Evolutionary conservation across 148 eudicot species (phyloP).

Genomic region (Euryodendron excelsum): DNA sequence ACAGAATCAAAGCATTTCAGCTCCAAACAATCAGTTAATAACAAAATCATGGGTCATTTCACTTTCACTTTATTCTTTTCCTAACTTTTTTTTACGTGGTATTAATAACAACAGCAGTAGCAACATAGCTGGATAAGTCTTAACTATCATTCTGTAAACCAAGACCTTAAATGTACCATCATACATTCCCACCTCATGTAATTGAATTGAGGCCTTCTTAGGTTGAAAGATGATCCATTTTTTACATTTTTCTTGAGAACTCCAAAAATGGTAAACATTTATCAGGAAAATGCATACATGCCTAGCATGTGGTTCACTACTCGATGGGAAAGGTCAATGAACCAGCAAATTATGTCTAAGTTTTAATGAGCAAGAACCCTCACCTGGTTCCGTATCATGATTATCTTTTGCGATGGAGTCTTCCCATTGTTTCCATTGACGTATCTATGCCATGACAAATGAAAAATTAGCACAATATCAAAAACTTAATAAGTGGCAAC

Average conservation of each 20-base stretch:
- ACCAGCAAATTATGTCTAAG: neutral
- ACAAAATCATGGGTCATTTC: neutral
- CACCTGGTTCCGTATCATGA: slow-evolving; percentile 52
- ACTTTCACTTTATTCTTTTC: neutral
- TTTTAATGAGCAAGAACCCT: neutral
- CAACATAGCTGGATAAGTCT: neutral
- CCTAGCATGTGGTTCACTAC: neutral
- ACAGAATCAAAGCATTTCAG: neutral
- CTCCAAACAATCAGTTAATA: neutral
- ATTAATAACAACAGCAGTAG: neutral
- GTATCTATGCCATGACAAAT: slow-evolving; percentile 46
- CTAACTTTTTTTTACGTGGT: neutral
- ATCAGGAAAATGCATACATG: neutral
- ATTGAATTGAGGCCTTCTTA: neutral
- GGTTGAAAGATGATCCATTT: neutral
- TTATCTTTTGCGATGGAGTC: slow-evolving; percentile 55
- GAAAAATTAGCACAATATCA: neutral
- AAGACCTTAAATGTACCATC: neutral
- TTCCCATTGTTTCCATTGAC: slow-evolving; percentile 92
- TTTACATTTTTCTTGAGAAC: neutral
- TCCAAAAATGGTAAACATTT: neutral
- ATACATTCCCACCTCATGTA: neutral
- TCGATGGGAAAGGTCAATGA: neutral
- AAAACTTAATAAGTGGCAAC: neutral
- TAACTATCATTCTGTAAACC: neutral